Base-by-base conservation (phyloP, 768 basidiomycete genomes). In the Pleurotus cornucopiae region DNA sequence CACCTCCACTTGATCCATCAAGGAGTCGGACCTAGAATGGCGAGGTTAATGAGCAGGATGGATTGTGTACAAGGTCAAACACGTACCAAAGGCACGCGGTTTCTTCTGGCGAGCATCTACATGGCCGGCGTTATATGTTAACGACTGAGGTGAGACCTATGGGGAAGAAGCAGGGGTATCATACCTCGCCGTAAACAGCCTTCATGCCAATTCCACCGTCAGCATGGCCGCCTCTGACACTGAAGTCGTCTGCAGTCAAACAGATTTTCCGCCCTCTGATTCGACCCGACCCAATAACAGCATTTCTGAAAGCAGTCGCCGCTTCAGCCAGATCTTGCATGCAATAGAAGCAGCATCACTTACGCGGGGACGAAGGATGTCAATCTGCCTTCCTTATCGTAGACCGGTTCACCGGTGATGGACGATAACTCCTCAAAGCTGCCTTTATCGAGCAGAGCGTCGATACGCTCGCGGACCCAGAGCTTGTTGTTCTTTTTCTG, bases 1-100 rank as follows among this genome's bases (percentile, higher is more conserved):
- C 74, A 37, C 74, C 74, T 39, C 74, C 74, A 46, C 74, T 75
- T 4, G 74, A 75, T 25, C 74, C 74, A 60, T 75, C 74, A 30
- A 75, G 61, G 5, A 75, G 66, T 12, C 74, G 68, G 54, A 75
- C 67, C 74, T 75, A 12, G 6, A 14, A 45, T 7, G 23, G 46
- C 20, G 34, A 1, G 20, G n/a, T 12, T 39, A 12, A 12, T 30
- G 12, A n/a, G 43, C 7, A 34, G 23, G 5, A 51, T 6, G 18
- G 26, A 41, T 21, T n/a, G 16, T 13, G 18, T 38, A 39, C 41
- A 13, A 46, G 13, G n/a, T 18, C 4, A 23, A 51, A 46, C 69
- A 18, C 20, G 30, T 34, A 75, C 73, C 54, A 75, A 57, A 9
- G 74, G 74, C 4, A 75, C 68, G 48, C 71, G 66, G 43, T 63